phyloP scores from a whole-genome alignment of 2,329 filamentous ascomycete species.

The Clarireedia hainanense region DNA sequence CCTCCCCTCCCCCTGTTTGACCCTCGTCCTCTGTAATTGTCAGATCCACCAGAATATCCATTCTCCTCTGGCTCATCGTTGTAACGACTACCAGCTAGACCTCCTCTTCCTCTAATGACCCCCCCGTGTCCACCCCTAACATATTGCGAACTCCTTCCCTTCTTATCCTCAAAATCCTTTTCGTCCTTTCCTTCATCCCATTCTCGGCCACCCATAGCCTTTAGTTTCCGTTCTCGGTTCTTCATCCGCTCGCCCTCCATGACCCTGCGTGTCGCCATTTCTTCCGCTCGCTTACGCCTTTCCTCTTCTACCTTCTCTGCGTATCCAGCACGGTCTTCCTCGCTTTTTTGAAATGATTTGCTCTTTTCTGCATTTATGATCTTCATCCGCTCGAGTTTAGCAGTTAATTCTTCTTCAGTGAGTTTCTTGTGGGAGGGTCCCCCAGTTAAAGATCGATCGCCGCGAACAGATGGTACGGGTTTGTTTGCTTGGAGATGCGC shows the following conservation, averaged over 20 bases:
- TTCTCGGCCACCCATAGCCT: constrained; percentile 27
- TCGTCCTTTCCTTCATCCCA: constrained; percentile 30
- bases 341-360: constrained; percentile 55
- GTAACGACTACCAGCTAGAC: constrained; percentile 7
- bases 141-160: constrained; percentile 23
- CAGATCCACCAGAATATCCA: neutral
- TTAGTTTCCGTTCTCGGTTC: constrained; percentile 29
- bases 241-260: constrained; percentile 31
- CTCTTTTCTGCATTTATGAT: constrained; percentile 52
- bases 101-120: constrained; percentile 16
- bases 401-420: constrained; percentile 55
- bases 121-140: constrained; percentile 25
- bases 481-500: constrained; percentile 6
- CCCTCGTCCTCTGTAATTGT: constrained; percentile 18
- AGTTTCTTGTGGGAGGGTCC: constrained; percentile 49
- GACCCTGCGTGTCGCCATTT: constrained; percentile 22
- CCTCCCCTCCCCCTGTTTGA: constrained; percentile 7
- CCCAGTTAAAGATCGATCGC: constrained; percentile 46
- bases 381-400: constrained; percentile 52
- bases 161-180: constrained; percentile 26
- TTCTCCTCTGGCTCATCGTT: constrained; percentile 11
- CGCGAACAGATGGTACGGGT: constrained; percentile 38
- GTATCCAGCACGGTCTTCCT: constrained; percentile 59
- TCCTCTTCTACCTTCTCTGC: constrained; percentile 54
- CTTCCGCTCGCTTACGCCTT: constrained; percentile 38